Percentiles rank a stretch among this genome's conserved stretches.
These are phyloP conservation scores for Herpotrichia juniperi DNA, from an alignment of 2,329 filamentous ascomycete genomes.

Conservation along the genomic window DNA sequence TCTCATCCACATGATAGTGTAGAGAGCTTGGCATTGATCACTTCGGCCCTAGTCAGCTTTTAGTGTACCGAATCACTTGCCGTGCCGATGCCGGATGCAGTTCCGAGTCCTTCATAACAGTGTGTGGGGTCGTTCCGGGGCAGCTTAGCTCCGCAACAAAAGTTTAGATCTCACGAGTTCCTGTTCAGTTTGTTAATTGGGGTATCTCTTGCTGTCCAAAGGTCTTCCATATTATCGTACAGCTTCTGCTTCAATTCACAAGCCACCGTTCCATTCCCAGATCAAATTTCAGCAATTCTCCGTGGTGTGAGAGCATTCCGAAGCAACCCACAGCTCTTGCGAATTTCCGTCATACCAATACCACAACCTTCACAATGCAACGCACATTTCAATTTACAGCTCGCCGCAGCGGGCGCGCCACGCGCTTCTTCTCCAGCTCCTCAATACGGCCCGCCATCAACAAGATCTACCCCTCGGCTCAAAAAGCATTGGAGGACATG, in stretches of 20 bases:
- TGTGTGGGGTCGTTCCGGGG: constrained; percentile 35
- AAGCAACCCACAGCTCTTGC: neutral
- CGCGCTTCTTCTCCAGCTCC: constrained; percentile 44
- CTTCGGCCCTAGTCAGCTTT: constrained; percentile 26
- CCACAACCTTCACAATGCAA: constrained; percentile 32
- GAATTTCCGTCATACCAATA: neutral
- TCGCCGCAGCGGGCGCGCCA: constrained; percentile 35
- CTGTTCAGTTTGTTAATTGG: constrained; percentile 14
- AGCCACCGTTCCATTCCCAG: neutral
- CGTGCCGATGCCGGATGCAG: constrained; percentile 28
- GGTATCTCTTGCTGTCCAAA: constrained; percentile 19
- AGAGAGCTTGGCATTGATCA: constrained; percentile 26
- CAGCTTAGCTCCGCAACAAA: constrained; percentile 27
- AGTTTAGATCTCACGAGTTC: constrained; percentile 18
- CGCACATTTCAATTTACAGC: constrained; percentile 41
- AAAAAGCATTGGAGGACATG: constrained; percentile 47
- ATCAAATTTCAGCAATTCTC: neutral
- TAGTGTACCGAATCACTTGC: constrained; percentile 37
- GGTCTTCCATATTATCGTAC: constrained; percentile 7
- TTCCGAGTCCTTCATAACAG: constrained; percentile 29
- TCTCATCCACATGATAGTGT: constrained; percentile 28
- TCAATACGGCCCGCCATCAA: constrained; percentile 42
- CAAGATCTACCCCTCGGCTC: constrained; percentile 46
- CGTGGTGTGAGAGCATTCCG: neutral
- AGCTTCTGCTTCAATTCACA: constrained; percentile 6